Evolutionary conservation across 257 asterid species (phyloP).

Genomic region (Nemophila menziesii): DNA sequence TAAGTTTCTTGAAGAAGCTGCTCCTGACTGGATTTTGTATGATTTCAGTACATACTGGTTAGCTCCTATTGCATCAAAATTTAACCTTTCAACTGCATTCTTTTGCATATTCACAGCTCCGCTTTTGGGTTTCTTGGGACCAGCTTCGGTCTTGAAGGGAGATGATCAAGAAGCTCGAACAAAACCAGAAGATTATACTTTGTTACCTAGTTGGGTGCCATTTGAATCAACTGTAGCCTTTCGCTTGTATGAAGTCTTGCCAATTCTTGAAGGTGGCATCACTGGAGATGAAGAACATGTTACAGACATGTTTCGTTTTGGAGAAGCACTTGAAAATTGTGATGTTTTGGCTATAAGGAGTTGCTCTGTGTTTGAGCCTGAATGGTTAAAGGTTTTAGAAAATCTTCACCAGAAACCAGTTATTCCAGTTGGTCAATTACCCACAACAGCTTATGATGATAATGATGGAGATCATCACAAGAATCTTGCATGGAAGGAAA

Average conservation of each 20-base stretch:
- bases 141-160: background rate
- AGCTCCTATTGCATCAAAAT: background rate
- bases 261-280: background rate
- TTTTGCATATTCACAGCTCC: constrained; percentile 8
- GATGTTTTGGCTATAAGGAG: constrained; percentile 1
- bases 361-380: constrained; percentile 3
- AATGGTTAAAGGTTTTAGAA: constrained; percentile 4
- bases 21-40: constrained; percentile 18
- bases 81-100: background rate
- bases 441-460: constrained; percentile 2
- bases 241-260: background rate
- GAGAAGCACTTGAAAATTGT: background rate
- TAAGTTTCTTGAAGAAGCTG: constrained; percentile 4
- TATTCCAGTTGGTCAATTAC: constrained; percentile 14
- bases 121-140: background rate
- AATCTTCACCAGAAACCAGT: constrained; percentile 6
- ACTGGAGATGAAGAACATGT: background rate
- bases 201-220: constrained; percentile 18
- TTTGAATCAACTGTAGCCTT: constrained; percentile 13
- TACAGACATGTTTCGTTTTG: constrained; percentile 1
- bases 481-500: background rate
- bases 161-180: background rate
- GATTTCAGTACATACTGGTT: constrained; percentile 23
- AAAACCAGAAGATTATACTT: constrained; percentile 5
- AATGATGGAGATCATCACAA: background rate